phyloP scores from a whole-genome alignment of 2,329 filamentous ascomycete genomes.

The Clonostachys sp. region DNA sequence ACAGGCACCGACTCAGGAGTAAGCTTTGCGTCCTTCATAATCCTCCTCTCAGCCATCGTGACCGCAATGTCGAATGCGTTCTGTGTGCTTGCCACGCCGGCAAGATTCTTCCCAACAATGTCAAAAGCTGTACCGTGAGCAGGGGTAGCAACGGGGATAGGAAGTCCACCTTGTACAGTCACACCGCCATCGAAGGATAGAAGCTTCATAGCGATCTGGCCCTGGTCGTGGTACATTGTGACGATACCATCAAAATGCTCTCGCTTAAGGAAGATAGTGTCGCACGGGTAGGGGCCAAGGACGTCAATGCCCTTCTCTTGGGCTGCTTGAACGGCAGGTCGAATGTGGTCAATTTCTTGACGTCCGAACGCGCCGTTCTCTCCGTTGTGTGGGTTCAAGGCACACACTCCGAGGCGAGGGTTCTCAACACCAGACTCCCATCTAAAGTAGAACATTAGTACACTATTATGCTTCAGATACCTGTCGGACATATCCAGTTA shows the following conservation, averaged over 20 bases:
- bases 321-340: slow-evolving; percentile 17
- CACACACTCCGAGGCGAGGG: slow-evolving; percentile 23
- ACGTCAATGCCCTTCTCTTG: slow-evolving; percentile 16
- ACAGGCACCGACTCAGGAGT: background rate
- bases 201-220: slow-evolving; percentile 26
- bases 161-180: slow-evolving; percentile 23
- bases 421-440: slow-evolving; percentile 20
- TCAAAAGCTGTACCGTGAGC: slow-evolving; percentile 8
- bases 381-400: slow-evolving; percentile 24
- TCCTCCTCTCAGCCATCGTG: slow-evolving; percentile 15
- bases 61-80: slow-evolving; percentile 23
- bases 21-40: slow-evolving; percentile 1
- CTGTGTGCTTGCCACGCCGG: slow-evolving; percentile 17
- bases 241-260: slow-evolving; percentile 23
- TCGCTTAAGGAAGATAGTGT: slow-evolving; percentile 25
- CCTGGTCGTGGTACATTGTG: slow-evolving; percentile 28
- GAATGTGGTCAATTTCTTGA: slow-evolving; percentile 23
- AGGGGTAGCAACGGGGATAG: slow-evolving; percentile 18
- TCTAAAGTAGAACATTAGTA: slow-evolving; percentile 3
- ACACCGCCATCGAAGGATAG: slow-evolving; percentile 24
- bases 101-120: slow-evolving; percentile 17
- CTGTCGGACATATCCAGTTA: slow-evolving; percentile 5
- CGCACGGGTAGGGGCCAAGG: slow-evolving; percentile 21
- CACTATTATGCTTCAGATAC: background rate
- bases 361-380: slow-evolving; percentile 23